These are phyloP conservation scores for Tulasnella sp. DNA, from an alignment of 768 basidiomycete species.

Conservation along the genomic window DNA sequence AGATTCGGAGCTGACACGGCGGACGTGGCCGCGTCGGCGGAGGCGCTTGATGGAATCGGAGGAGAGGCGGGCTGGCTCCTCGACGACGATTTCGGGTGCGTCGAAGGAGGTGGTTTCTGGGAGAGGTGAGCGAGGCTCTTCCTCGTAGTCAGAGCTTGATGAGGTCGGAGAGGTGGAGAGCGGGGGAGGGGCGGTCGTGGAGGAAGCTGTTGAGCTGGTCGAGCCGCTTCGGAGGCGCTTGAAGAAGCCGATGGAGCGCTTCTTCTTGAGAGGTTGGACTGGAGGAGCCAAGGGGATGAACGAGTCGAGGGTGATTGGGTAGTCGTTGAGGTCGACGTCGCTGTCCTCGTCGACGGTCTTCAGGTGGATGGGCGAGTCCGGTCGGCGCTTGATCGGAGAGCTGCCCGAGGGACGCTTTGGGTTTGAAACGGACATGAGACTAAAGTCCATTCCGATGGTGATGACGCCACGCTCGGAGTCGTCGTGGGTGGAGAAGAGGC, in stretches of 20 bases:
- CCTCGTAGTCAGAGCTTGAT: not conserved
- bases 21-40: constrained; percentile 12
- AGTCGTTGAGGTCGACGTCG: constrained; percentile 17
- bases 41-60: not conserved
- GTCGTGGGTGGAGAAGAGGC: constrained; percentile 15
- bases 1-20: not conserved
- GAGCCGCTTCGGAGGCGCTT: constrained; percentile 15
- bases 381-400: not conserved
- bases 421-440: constrained; percentile 3
- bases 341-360: constrained; percentile 17
- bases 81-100: constrained; percentile 1
- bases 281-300: not conserved
- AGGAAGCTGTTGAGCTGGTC: constrained; percentile 3
- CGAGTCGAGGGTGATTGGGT: constrained; percentile 2
- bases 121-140: not conserved
- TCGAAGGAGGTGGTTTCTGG: constrained; percentile 1
- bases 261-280: not conserved
- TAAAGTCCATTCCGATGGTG: constrained; percentile 12
- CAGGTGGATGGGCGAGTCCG: not conserved
- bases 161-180: constrained; percentile 9
- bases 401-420: not conserved
- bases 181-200: not conserved
- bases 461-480: constrained; percentile 8
- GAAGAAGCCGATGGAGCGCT: constrained; percentile 12
- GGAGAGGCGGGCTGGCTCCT: not conserved